phyloP scores from a whole-genome alignment of 805 yeast genomes.

The Myxozyma neotropica region DNA sequence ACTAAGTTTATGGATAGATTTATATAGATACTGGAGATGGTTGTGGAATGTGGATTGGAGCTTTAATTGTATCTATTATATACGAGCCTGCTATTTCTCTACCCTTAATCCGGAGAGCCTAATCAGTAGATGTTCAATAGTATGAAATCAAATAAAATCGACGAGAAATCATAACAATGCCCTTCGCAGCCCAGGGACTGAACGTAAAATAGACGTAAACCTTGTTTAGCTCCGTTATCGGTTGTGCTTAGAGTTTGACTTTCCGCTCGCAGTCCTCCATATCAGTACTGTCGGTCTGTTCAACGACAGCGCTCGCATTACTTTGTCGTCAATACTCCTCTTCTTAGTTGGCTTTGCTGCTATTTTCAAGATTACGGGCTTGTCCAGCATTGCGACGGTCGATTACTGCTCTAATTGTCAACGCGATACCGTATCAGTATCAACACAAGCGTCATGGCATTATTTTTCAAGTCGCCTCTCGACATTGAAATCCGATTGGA shows the following conservation, averaged over 20 bases:
- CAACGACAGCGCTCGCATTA: too few species aligned
- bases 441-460: constrained; percentile 20
- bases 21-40: background rate
- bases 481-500: constrained; percentile 90
- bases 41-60: too few species aligned
- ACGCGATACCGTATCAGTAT: background rate
- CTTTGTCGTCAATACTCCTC: too few species aligned
- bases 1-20: constrained; percentile 41
- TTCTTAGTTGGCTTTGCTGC: too few species aligned
- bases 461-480: constrained; percentile 67
- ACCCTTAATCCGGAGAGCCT: too few species aligned
- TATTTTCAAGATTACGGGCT: too few species aligned
- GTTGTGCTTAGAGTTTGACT: background rate
- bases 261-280: background rate
- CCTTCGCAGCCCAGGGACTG: background rate
- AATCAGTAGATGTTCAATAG: too few species aligned
- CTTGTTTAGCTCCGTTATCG: background rate
- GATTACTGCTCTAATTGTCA: too few species aligned
- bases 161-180: background rate
- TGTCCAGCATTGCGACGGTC: too few species aligned
- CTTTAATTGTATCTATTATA: too few species aligned
- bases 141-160: too few species aligned
- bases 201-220: background rate
- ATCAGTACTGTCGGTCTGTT: background rate
- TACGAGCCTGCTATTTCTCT: too few species aligned